Evolutionary conservation across 1,284 basidiomycete genomes (phyloP).

Genomic region (Coniferiporia sulphurascens): DNA sequence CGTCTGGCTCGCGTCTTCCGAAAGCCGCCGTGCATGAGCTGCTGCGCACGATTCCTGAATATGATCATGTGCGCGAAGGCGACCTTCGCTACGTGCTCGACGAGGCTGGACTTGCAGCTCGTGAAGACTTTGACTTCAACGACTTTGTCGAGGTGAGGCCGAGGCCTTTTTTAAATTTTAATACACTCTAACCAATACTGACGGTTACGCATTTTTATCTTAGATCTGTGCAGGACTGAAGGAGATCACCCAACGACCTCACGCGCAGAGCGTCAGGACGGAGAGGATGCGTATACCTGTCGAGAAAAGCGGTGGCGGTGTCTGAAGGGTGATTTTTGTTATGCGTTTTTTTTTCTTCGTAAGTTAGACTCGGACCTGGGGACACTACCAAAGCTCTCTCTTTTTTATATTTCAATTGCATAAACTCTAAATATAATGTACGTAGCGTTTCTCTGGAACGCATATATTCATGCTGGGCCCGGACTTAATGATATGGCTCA

Average conservation of each 20-base stretch:
- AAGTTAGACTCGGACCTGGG: too few relatives aligned
- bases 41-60: conserved; percentile 45
- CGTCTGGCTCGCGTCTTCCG: conserved; percentile 26
- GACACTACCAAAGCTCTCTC: too few relatives aligned
- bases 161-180: conserved; percentile 40
- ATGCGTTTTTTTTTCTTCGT: too few relatives aligned
- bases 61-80: conserved; percentile 47
- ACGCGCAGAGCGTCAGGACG: conserved; percentile 30
- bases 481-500: too few relatives aligned
- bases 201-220: conserved; percentile 14
- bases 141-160: conserved; percentile 50
- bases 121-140: conserved; percentile 61
- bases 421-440: too few relatives aligned
- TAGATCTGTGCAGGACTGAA: conserved; percentile 80
- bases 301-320: conserved; percentile 82
- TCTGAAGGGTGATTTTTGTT: conserved; percentile 31
- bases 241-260: conserved; percentile 56
- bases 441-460: too few relatives aligned
- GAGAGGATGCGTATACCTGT: conserved; percentile 68
- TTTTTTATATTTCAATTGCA: too few relatives aligned
- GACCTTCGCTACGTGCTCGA: conserved; percentile 70
- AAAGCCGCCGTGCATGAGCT: conserved; percentile 38
- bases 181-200: conserved; percentile 6
- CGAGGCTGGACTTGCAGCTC: conserved; percentile 64
- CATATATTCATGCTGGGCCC: too few relatives aligned